phyloP scores from a whole-genome alignment of 352 stramenopile genomes.

The Elongisporangium prolatum region DNA sequence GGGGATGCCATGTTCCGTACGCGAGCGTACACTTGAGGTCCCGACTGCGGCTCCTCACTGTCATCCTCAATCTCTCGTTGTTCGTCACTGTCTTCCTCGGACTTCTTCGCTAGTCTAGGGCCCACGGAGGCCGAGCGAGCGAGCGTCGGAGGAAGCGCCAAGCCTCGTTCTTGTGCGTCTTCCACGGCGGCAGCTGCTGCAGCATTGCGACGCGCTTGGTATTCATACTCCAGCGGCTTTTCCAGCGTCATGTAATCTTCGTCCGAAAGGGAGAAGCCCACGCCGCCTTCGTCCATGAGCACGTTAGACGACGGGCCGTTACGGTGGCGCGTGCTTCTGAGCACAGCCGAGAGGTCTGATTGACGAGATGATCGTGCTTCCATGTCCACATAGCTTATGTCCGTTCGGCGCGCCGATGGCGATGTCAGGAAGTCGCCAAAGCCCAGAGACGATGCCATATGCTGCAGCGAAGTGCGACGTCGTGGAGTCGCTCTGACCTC shows the following conservation, averaged over 20 bases:
- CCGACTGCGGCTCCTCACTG: slow-evolving; percentile 5
- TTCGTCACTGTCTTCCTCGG: too few species aligned
- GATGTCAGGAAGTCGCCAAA: slow-evolving; percentile 20
- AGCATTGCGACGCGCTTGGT: too few species aligned
- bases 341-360: slow-evolving; percentile 11
- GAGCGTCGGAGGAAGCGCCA: too few species aligned
- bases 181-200: too few species aligned
- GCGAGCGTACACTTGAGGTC: slow-evolving; percentile 4
- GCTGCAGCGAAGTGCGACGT: slow-evolving; percentile 1
- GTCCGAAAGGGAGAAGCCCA: slow-evolving; percentile 49
- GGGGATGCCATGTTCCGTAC: slow-evolving; percentile 44
- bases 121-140: too few species aligned
- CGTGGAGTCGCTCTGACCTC: slow-evolving; percentile 7
- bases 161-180: too few species aligned
- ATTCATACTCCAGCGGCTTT: slow-evolving; percentile 18
- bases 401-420: slow-evolving; percentile 10
- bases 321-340: slow-evolving; percentile 18
- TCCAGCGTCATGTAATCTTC: slow-evolving; percentile 71
- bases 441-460: slow-evolving; percentile 10
- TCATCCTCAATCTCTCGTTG: neutral
- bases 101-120: too few species aligned
- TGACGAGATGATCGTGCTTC: slow-evolving; percentile 22
- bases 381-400: slow-evolving; percentile 10
- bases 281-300: slow-evolving; percentile 22
- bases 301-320: slow-evolving; percentile 6